phyloP scores from a whole-genome alignment of 352 stramenopile genomes.

The Halophytophthora polymorphica region DNA sequence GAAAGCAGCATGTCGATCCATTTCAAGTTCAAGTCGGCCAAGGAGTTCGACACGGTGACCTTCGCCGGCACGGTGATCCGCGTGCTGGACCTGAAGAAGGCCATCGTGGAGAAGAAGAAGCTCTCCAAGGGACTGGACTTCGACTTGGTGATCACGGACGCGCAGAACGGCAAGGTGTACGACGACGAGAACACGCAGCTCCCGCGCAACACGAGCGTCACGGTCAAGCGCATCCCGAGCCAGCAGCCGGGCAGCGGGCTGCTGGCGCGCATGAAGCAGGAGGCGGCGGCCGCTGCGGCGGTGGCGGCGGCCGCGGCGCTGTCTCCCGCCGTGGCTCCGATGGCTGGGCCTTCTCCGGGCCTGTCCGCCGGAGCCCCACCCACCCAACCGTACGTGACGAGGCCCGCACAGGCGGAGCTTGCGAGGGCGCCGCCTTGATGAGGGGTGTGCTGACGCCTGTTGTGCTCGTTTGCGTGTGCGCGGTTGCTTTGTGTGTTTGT shows the following conservation, averaged over 20 bases:
- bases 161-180: conserved; percentile 90
- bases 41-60: conserved; percentile 87
- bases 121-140: conserved; percentile 91
- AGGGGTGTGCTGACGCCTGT: not conserved
- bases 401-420: not conserved
- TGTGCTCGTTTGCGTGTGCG: conserved; percentile 4
- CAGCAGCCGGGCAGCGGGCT: conserved; percentile 67
- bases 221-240: conserved; percentile 90
- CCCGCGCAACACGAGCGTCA: conserved; percentile 89
- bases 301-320: conserved; percentile 39
- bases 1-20: conserved; percentile 84
- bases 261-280: conserved; percentile 84
- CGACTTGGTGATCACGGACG: conserved; percentile 90
- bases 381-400: conserved; percentile 39
- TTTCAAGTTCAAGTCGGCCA: conserved; percentile 91
- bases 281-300: conserved; percentile 58
- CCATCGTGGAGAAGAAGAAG: conserved; percentile 93
- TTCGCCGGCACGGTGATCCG: conserved; percentile 84
- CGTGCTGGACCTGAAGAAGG: conserved; percentile 90
- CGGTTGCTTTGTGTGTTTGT: conserved; percentile 1
- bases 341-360: conserved; percentile 35
- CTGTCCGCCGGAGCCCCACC: conserved; percentile 22
- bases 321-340: conserved; percentile 39
- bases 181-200: conserved; percentile 89
- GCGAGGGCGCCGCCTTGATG: not conserved